Percentiles rank a stretch among this genome's conserved stretches.
Evolutionary conservation across 2,329 filamentous ascomycete species (phyloP).

Genomic region (Paramyrothecium roridum): DNA sequence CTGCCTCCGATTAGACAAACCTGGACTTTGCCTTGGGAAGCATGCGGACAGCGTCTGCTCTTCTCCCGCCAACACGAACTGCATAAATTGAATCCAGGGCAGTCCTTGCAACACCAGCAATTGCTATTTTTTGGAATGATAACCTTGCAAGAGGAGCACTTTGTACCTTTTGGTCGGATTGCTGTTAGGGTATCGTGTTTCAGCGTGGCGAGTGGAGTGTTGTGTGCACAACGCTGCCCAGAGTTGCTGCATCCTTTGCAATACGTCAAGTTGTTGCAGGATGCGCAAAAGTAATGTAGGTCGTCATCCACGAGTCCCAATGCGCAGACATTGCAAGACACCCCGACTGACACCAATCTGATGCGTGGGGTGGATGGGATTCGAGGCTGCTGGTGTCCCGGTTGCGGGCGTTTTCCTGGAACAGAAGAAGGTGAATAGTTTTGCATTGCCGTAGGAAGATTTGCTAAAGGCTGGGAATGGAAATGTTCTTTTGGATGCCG

Average conservation of each 20-base stretch:
- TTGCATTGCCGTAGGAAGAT: no score
- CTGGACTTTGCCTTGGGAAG: conserved; percentile 6
- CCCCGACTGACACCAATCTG: background rate
- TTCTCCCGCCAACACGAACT: conserved; percentile 10
- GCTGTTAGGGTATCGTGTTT: conserved; percentile 1
- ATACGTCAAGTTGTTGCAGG: background rate
- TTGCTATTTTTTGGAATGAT: conserved; percentile 10
- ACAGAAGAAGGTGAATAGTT: no score
- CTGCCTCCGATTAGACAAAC: background rate
- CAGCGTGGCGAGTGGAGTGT: background rate
- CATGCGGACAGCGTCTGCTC: conserved; percentile 13
- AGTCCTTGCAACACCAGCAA: conserved; percentile 15
- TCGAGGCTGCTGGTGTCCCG: no score
- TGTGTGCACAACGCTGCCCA: background rate
- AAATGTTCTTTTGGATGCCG: background rate
- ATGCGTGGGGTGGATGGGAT: background rate
- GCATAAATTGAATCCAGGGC: conserved; percentile 13
- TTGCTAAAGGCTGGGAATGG: background rate
- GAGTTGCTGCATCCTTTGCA: background rate
- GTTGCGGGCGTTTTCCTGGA: no score
- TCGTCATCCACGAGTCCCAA: background rate
- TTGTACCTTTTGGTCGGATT: conserved; percentile 1
- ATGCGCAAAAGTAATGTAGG: background rate
- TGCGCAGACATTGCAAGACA: background rate
- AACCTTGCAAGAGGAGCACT: conserved; percentile 8